phyloP scores from a whole-genome alignment of 768 basidiomycete species.

The Kwoniella bestiolae region DNA sequence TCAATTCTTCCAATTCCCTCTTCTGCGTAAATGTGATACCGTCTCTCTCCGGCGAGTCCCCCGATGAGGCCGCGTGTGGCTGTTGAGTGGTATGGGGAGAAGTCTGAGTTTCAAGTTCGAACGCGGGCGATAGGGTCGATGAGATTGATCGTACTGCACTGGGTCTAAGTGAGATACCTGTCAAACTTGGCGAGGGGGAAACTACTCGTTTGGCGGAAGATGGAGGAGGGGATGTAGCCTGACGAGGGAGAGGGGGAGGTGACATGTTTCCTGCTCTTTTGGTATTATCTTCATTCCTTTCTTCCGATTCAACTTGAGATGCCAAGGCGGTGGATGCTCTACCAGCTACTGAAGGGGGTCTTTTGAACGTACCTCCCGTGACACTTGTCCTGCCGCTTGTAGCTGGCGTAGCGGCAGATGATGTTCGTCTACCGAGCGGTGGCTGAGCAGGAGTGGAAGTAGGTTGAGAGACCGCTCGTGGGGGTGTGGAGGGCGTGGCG shows the following conservation, averaged over 20 bases:
- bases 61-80: not conserved
- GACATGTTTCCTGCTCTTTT: slow-evolving; percentile 1
- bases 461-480: slow-evolving; percentile 57
- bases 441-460: slow-evolving; percentile 44
- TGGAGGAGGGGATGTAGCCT: slow-evolving; percentile 7
- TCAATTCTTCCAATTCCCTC: slow-evolving; percentile 68
- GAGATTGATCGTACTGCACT: slow-evolving; percentile 21
- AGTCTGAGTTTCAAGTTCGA: slow-evolving; percentile 6
- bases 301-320: not conserved
- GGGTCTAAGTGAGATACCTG: slow-evolving; percentile 5
- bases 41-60: slow-evolving; percentile 31
- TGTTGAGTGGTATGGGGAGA: not conserved
- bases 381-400: slow-evolving; percentile 18
- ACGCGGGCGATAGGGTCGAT: slow-evolving; percentile 18
- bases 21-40: slow-evolving; percentile 36
- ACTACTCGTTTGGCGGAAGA: slow-evolving; percentile 3
- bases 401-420: slow-evolving; percentile 30
- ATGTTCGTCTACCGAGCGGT: not conserved
- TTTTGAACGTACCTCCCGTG: slow-evolving; percentile 15
- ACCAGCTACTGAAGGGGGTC: slow-evolving; percentile 37
- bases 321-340: slow-evolving; percentile 21
- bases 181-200: slow-evolving; percentile 10
- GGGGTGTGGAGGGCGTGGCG: slow-evolving; percentile 30
- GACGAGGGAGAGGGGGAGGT: slow-evolving; percentile 13
- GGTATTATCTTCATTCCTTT: not conserved